Evolutionary conservation across 108 stramenopile genomes (phyloP), one percentile per base, ranked within the genome.

Genomic region (Fragilariopsis cylindrus): DNA sequence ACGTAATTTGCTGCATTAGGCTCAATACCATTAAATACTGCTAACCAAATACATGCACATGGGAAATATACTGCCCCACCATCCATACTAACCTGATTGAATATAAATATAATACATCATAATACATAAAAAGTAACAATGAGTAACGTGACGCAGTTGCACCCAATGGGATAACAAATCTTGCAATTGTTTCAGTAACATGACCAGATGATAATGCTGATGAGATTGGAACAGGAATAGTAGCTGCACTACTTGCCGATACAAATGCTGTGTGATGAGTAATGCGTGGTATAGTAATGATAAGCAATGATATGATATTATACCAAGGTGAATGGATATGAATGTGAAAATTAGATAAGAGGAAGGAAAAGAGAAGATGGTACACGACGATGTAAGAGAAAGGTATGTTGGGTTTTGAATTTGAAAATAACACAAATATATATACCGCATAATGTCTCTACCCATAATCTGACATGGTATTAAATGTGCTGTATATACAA

Each of bases 101-200:
- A 19, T 19, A 19, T 19, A 19, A 19, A 19, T 19, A 19, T 19
- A 19, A 0, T 19, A 19, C 19, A 19, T 0, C 19, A 19, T 19
- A 19, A 19, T 19, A 19, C 19, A 19, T 19, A 19, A 19, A 19
- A 19, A 19, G 19, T 19, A 19, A 19, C 19, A 19, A 19, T 19
- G 19, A 19, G 19, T 19, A 19, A 19, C 19, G 19, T 19, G 19
- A 19, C 19, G 19, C 19, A 19, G 19, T 19, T 42, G 71, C 80
- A 46, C 80, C 80, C 11, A 81, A 40, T 39, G 80, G 80, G n/a
- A 76, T 57, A 18, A 57, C 54, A 68, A 81, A 81, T 7, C 76
- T 54, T 19, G 76, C 75, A 13, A 81, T 50, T 41, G 75, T 49
- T 15, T 71, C 70, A 48, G 75, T 44, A 12, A 81, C 80, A 43